A percentile compares a stretch with the other conserved stretches of the same genome.
Conservation (phyloP, 2,329 filamentous ascomycete species). For the Parasarocladium wereldwijsianum region DNA sequence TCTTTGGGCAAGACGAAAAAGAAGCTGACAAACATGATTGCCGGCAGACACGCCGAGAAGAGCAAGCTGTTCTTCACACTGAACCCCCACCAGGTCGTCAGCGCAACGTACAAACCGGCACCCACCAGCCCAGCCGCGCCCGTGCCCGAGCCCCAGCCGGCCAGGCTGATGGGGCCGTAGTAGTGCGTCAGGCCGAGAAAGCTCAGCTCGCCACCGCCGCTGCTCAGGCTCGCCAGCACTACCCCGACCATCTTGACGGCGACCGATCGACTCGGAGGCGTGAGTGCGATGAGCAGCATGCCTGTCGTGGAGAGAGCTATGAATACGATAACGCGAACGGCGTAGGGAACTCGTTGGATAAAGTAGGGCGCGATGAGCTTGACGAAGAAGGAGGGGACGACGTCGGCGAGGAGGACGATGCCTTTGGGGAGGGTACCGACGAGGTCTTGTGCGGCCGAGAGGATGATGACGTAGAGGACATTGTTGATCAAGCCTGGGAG, state of each 20-base stretch:
- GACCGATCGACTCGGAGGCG: conserved; percentile 51
- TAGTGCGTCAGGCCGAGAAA: conserved; percentile 87
- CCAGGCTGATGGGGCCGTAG: conserved; percentile 76
- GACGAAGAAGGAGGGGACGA: conserved; percentile 74
- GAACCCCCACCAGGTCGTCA: conserved; percentile 68
- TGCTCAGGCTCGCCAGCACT: conserved; percentile 69
- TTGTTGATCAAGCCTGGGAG: conserved; percentile 67
- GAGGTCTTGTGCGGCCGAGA: conserved; percentile 88
- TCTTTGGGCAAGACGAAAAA: conserved; percentile 64
- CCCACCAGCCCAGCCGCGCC: conserved; percentile 80
- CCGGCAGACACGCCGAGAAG: conserved; percentile 63
- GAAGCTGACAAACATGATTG: conserved; percentile 74
- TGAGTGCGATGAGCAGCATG: conserved; percentile 80
- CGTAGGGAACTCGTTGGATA: conserved; percentile 77
- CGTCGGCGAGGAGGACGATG: conserved; percentile 82
- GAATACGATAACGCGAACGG: conserved; percentile 57
- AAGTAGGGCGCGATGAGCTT: conserved; percentile 89
- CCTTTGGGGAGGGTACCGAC: conserved; percentile 87
- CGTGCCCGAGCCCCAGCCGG: conserved; percentile 85
- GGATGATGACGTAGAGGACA: conserved; percentile 92
- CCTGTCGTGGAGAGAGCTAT: conserved; percentile 63
- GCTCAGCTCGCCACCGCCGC: conserved; percentile 77
- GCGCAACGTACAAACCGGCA: conserved; percentile 72
- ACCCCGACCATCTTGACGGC: conserved; percentile 69
- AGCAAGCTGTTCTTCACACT: conserved; percentile 62